Base-by-base conservation (phyloP, 2,329 filamentous ascomycete species). In the Neofusicoccum parvum region DNA sequence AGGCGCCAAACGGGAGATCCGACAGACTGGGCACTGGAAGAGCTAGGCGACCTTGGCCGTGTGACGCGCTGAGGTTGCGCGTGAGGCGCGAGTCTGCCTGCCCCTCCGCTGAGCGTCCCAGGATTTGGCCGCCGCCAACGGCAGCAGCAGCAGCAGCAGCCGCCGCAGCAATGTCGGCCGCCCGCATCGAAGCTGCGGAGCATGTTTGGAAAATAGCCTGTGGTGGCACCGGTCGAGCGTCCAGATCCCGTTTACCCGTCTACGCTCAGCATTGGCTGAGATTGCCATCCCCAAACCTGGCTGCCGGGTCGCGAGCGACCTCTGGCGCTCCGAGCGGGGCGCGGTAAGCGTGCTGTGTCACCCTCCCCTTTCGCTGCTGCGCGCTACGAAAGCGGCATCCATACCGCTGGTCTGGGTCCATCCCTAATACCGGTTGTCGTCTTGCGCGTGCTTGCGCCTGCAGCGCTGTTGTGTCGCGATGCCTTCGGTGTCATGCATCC, bases 361-460 rank as follows among this genome's bases (percentile, higher is more conserved):
- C 56, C 27, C 12, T 48, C 41, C 50, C 32, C n/a, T 17, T 46
- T 20, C 37, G 23, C 54, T 59, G 54, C 39, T 34, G 54, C 46
- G 54, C 39, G 9, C 23, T 45, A 32, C 23, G 54, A 59, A 20
- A 46, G 39, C 54, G 54, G 41, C 41, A 60, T 60, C 56, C 48
- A 17, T 15, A 60, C 56, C 56, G 56, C 36, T 36, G 32, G 12
- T n/a, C 43, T 23, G 56, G 56, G 41, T 37, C 20, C 43, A n/a
- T 46, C 56, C 56, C 45, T 36, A 20, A 6, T 34, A 60, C 56
- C 56, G 43, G 43, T 60, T 46, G 56, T 48, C 56, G 41, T 60
- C 56, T 60, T 60, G 43, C 56, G 56, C 56, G 56, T 58, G 51
- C 51, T 36, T 54, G 51, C 51, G 51, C 17, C 15, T 45, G 56